Conservation (phyloP, 2,329 filamentous ascomycete species). For the Sporothrix schenckii region DNA sequence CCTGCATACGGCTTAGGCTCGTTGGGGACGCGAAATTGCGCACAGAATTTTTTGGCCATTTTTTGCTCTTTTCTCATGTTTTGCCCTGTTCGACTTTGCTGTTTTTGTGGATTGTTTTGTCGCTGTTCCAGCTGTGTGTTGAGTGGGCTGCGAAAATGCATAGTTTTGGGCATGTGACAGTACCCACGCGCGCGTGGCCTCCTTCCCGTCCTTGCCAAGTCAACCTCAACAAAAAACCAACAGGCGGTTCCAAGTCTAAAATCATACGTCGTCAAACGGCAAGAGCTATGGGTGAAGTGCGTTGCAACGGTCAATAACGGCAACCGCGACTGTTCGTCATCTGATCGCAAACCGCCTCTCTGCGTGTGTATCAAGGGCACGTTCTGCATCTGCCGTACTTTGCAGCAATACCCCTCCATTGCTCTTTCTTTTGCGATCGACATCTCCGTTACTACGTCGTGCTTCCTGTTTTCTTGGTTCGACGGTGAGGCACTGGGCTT, state of each 20-base stretch:
- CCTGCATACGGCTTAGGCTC: constrained; percentile 30
- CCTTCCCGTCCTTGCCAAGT: constrained; percentile 16
- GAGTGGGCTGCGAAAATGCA: constrained; percentile 5
- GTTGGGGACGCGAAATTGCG: constrained; percentile 31
- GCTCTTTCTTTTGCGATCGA: not conserved
- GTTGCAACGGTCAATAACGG: constrained; percentile 11
- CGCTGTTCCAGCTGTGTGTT: not conserved
- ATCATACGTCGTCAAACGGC: constrained; percentile 5
- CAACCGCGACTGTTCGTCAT: not conserved
- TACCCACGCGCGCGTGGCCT: constrained; percentile 28
- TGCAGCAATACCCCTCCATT: not conserved
- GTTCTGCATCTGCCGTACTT: not conserved
- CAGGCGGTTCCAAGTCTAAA: not conserved
- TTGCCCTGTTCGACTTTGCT: not conserved
- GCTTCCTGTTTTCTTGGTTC: constrained; percentile 13
- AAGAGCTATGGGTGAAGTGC: constrained; percentile 8
- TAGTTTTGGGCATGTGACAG: constrained; percentile 34
- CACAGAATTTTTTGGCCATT: constrained; percentile 18
- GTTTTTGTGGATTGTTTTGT: constrained; percentile 9
- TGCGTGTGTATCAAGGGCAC: not conserved
- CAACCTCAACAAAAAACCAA: constrained; percentile 33
- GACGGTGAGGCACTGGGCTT: constrained; percentile 20
- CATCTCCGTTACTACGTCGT: constrained; percentile 3
- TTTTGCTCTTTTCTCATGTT: constrained; percentile 25
- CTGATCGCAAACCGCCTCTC: not conserved